Evolutionary conservation across 2,329 filamentous ascomycete genomes (phyloP), one percentile per base, ranked within the genome.

Genomic region (Escovopsis weberi): DNA sequence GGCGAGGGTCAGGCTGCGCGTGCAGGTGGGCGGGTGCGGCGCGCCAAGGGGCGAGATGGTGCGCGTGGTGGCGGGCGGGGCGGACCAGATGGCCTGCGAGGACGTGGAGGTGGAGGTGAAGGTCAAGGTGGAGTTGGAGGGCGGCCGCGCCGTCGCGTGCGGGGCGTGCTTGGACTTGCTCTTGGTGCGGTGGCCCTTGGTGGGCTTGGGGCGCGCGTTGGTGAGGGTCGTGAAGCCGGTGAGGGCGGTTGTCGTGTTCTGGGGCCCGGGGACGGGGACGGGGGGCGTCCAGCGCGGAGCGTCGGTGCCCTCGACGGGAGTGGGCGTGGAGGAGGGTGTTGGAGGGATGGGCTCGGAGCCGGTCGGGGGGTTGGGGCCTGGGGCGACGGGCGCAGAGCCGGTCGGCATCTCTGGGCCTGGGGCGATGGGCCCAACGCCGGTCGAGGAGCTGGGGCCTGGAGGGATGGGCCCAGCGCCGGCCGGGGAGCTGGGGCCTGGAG

Each of bases 1-100:
- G 3, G 39, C 38, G 11, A 49, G 30, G 7, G 10, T 26, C 11
- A 38, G 36, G n/a, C 28, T 30, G 15, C 23, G 34, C 7, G 47
- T 49, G 41, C 47, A 49, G 8, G 9, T 33, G 10, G 47, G 43
- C 4, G 10, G 9, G 4, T 38, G 15, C 18, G n/a, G 26, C 4
- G 28, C 11, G 12, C 15, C 37, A 1, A 3, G 12, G 12, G 37
- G 19, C 26, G 9, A 26, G 11, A 39, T 28, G 8, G 37, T 39
- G 23, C 15, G 11, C 26, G 23, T 39, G 6, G 10, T 9, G 12
- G 11, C 12, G 23, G 23, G 41, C 34, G 37, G 28, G 12, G 45
- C 41, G 12, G 40, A 33, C 28, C 35, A 40, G 33, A 37, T 30
- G 35, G 34, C 39, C 23, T 36, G 37, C 12, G 19, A 39, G 12